Evolutionary conservation across 225 moss, liverwort and hornwort species (phyloP), one percentile per base, ranked within the genome.

Genomic region (Rhytidiadelphus loreus): DNA sequence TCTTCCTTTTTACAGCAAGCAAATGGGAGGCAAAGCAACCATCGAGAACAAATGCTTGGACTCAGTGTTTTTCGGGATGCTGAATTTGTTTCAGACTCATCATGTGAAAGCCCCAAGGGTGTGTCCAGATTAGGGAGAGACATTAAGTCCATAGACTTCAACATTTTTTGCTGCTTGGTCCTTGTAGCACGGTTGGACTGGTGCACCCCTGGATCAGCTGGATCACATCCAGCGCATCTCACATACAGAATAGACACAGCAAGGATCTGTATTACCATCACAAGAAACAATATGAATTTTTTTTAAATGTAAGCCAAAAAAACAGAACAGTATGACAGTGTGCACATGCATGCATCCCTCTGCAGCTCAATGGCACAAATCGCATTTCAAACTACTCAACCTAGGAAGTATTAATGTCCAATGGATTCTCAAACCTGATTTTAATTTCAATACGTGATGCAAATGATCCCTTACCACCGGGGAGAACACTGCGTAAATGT

Each of bases 121-220:
- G 85, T 81, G 53, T 90, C 75, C 18, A 81, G 53, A 71, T 87
- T 91, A 23, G 89, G 59, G 56, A 85, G 64, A 29, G 88, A 13
- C 4, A 73, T 39, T 33, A 86, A 82, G 52, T 88, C 89, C 89
- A 92, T 89, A 9, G 89, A 86, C 82, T 88, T 92, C 8, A 87
- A 69, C 77, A 26, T 82, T 86, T 89, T 88, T 63, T 60, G 68
- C 52, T 81, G 86, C 83, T 92, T 88, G 83, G 90, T 90, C 78
- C 29, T 79, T n/a, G 89, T 37, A 63, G 69, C 91, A 3, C 89
- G 86, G 56, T 86, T 89, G 61, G 93, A 85, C 30, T 90, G 81
- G 85, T 92, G 94, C 70, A 98, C 95, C 76, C 98, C 98, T 41
- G 96, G 94, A 90, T 98, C 98, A 79, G 98, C 98, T n/a, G 98